Conservation (phyloP, 116 monocot genomes). For the Dioscorea cayenensis region DNA sequence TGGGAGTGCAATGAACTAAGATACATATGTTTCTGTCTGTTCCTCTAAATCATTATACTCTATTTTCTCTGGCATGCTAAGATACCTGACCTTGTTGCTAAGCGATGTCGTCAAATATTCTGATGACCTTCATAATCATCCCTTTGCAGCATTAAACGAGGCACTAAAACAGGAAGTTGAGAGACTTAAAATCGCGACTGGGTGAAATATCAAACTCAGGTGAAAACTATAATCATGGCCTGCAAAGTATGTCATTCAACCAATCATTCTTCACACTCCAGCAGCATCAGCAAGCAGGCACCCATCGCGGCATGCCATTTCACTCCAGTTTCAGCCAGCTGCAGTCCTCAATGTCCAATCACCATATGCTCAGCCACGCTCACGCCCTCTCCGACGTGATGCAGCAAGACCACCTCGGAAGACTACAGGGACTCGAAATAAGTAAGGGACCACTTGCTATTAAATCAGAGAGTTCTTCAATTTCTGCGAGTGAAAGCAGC, state of each 20-base stretch:
- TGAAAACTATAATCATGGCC: slow-evolving; percentile 34
- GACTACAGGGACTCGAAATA: slow-evolving; percentile 62
- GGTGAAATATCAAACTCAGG: slow-evolving; percentile 40
- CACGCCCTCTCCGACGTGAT: slow-evolving; percentile 38
- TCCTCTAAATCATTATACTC: too few relatives aligned
- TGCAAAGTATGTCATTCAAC: slow-evolving; percentile 33
- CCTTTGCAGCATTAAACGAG: slow-evolving; percentile 70
- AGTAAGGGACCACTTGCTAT: slow-evolving; percentile 24
- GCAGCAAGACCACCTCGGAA: slow-evolving; percentile 64
- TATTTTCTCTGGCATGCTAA: not conserved
- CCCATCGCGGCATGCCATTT: slow-evolving; percentile 20
- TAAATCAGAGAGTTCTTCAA: slow-evolving; percentile 67
- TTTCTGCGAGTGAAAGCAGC: slow-evolving; percentile 60
- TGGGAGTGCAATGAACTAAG: too few relatives aligned
- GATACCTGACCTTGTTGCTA: not conserved
- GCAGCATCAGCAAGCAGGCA: slow-evolving; percentile 21
- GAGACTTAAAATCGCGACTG: slow-evolving; percentile 82
- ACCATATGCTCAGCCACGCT: slow-evolving; percentile 31
- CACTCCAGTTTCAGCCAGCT: slow-evolving; percentile 31
- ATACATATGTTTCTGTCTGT: too few relatives aligned
- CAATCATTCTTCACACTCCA: slow-evolving; percentile 34
- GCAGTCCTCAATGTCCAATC: slow-evolving; percentile 12
- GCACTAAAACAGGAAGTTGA: slow-evolving; percentile 86
- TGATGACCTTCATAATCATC: not conserved
- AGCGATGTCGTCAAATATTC: too few relatives aligned